Evolutionary conservation across 139 green algal species (phyloP).

Genomic region (Chlorella vulgaris): DNA sequence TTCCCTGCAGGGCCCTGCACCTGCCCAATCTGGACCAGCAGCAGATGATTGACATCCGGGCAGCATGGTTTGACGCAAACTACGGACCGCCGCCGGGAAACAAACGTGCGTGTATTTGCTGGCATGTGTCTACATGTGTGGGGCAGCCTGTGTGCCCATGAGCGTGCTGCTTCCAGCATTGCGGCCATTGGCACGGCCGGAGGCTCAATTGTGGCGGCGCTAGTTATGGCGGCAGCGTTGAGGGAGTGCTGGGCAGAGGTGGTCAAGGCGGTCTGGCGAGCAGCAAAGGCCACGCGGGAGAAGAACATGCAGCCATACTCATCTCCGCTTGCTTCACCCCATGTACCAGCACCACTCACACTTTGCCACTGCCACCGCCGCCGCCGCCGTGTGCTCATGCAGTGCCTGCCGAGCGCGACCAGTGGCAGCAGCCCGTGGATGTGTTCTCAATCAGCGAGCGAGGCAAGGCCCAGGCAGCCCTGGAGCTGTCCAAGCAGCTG

Average conservation of each 20-base stretch:
- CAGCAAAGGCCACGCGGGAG: too few species aligned
- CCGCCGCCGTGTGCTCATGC: background rate
- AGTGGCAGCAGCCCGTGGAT: constrained; percentile 79
- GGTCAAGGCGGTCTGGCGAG: background rate
- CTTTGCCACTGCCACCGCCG: too few species aligned
- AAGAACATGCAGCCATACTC: too few species aligned
- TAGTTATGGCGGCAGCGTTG: too few species aligned
- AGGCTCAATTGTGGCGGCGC: too few species aligned
- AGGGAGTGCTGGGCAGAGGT: too few species aligned
- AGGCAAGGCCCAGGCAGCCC: constrained; percentile 63
- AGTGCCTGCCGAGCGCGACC: constrained; percentile 74
- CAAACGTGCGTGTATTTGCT: constrained; percentile 53
- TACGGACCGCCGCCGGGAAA: constrained; percentile 78
- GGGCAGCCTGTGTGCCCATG: background rate
- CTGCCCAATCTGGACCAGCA: constrained; percentile 77
- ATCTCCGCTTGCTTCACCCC: too few species aligned
- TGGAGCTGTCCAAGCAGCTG: constrained; percentile 37
- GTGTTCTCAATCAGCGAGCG: constrained; percentile 76
- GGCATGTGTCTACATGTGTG: background rate
- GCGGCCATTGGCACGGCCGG: too few species aligned
- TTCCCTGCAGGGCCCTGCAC: constrained; percentile 46
- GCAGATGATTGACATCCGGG: constrained; percentile 71
- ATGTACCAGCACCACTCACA: too few species aligned
- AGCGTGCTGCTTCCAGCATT: too few species aligned
- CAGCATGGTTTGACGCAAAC: constrained; percentile 77